Evolutionary conservation across 75 land plant genomes (phyloP).

Genomic region (Picea glauca): DNA sequence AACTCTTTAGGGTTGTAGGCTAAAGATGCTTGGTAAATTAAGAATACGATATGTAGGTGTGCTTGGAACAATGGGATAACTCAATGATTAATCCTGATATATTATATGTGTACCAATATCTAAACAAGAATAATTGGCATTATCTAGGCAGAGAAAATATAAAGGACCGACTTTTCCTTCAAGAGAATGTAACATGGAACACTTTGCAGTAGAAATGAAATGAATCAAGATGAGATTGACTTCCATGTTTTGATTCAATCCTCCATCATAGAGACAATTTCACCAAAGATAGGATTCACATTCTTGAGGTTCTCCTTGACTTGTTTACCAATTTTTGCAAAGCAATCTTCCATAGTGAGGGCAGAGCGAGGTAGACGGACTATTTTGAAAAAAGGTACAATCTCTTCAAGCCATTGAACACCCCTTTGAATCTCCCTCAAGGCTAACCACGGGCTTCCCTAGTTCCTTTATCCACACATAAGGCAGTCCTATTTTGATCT

Average conservation of each 20-base stretch:
- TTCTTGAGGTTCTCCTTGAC: too few species aligned
- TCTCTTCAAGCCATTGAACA: too few species aligned
- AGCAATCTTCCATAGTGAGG: too few species aligned
- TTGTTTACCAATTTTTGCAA: too few species aligned
- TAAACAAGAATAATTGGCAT: background rate
- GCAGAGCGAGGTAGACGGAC: too few species aligned
- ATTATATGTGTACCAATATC: background rate
- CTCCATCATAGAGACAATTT: conserved; percentile 62
- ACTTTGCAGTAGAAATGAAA: background rate
- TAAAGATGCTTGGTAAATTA: too few species aligned
- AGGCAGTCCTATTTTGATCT: conserved; percentile 76
- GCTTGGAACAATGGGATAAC: too few species aligned
- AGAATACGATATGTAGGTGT: too few species aligned
- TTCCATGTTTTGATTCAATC: conserved; percentile 77
- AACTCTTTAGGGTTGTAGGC: too few species aligned
- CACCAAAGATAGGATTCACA: conserved; percentile 46
- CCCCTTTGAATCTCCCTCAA: conserved; percentile 52
- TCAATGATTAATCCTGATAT: too few species aligned
- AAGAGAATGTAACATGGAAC: background rate
- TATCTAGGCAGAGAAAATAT: background rate
- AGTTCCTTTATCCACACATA: conserved; percentile 54
- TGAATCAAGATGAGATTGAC: background rate
- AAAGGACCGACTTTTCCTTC: background rate
- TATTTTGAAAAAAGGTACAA: too few species aligned
- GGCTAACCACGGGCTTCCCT: conserved; percentile 27